Percentiles rank a stretch among this genome's conserved stretches.
phyloP scores from a whole-genome alignment of 352 stramenopile genomes.

The Pythium monospermum region DNA sequence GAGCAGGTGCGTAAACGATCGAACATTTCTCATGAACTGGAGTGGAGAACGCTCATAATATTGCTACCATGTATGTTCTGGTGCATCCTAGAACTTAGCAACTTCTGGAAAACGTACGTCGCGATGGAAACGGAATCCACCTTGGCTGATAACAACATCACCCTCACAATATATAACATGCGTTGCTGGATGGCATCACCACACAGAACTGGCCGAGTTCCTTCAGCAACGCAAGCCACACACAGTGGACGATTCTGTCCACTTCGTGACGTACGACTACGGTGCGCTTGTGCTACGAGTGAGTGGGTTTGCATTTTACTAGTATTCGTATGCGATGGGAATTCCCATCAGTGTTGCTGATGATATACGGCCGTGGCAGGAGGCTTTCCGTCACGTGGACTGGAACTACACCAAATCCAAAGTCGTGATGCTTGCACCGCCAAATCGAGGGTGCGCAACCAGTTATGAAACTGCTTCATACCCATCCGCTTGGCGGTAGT shows the following conservation, averaged over 20 bases:
- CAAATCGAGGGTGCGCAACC: constrained; percentile 50
- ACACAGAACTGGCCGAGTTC: constrained; percentile 43
- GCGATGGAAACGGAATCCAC: neutral
- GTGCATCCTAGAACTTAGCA: neutral
- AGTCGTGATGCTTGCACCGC: constrained; percentile 66
- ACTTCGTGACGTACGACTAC: constrained; percentile 76
- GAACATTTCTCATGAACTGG: neutral
- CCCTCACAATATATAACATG: neutral
- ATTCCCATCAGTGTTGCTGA: too few relatives aligned
- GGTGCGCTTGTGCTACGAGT: constrained; percentile 61
- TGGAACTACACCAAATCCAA: constrained; percentile 73
- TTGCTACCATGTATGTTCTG: neutral
- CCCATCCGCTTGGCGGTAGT: too few relatives aligned
- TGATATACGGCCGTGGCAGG: too few relatives aligned
- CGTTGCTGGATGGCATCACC: neutral
- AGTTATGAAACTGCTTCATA: too few relatives aligned
- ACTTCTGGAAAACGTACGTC: constrained; percentile 7
- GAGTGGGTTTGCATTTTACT: too few relatives aligned
- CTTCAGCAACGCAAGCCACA: constrained; percentile 61
- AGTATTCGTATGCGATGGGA: too few relatives aligned
- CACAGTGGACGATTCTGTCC: constrained; percentile 40
- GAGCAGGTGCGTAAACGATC: constrained; percentile 25
- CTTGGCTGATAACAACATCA: too few relatives aligned
- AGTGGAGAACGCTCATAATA: neutral
- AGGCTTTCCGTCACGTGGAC: constrained; percentile 64